Evolutionary conservation across 2,329 filamentous ascomycete species (phyloP).

Genomic region (Colletotrichum lindemuthianum): DNA sequence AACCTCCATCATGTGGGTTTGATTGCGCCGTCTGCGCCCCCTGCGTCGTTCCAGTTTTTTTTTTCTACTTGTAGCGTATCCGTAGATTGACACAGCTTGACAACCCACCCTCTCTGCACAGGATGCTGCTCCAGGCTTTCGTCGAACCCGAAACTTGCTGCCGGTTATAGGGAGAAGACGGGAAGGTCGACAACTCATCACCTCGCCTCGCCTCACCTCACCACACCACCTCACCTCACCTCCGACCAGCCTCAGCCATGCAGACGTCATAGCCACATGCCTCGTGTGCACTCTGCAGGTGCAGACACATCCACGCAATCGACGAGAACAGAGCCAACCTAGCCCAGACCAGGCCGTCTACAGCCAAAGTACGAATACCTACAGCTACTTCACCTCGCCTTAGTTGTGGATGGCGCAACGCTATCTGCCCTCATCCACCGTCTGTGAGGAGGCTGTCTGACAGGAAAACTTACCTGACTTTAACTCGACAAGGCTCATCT

Average conservation of each 20-base stretch:
- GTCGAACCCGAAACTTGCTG: conserved; percentile 25
- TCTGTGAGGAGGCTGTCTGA: conserved; percentile 5
- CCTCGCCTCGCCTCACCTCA: no score
- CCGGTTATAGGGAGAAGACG: conserved; percentile 15
- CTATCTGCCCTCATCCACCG: conserved; percentile 6
- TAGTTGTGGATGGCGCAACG: conserved; percentile 28
- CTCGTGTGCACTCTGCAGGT: not conserved
- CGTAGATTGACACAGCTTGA: conserved; percentile 4
- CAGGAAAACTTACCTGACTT: conserved; percentile 23
- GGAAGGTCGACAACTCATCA: not conserved
- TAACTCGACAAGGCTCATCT: conserved; percentile 13
- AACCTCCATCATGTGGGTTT: not conserved
- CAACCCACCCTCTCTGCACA: conserved; percentile 6
- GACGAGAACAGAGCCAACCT: no score
- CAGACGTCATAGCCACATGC: not conserved
- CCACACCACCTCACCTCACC: no score
- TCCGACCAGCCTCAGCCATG: conserved; percentile 2
- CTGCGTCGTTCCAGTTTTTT: conserved; percentile 13
- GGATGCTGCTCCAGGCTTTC: conserved; percentile 19
- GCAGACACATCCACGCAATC: no score
- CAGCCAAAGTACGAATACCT: not conserved
- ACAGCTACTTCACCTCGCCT: not conserved
- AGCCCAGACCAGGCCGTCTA: no score
- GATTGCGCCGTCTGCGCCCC: not conserved
- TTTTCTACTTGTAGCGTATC: no score